phyloP scores from a whole-genome alignment of 192 early-diverging fungal species.

The Coemansia pectinata region DNA sequence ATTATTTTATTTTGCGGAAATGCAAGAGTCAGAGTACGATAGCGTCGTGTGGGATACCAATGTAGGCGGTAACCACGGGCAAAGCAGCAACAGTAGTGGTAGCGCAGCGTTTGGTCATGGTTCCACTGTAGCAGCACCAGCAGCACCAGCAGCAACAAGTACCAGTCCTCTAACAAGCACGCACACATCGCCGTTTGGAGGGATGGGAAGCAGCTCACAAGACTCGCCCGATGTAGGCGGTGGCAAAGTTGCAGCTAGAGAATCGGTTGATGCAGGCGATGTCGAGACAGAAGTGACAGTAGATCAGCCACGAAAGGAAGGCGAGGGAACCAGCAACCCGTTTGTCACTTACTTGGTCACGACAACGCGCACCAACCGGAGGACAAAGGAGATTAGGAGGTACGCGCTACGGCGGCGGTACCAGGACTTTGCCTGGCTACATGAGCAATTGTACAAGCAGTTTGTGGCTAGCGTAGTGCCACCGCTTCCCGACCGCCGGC shows the following conservation, averaged over 20 bases:
- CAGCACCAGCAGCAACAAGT: neutral
- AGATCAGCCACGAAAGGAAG: conserved; percentile 82
- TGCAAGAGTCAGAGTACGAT: conserved; percentile 54
- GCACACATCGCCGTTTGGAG: conserved; percentile 27
- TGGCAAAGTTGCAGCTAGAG: neutral
- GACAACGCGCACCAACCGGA: conserved; percentile 50
- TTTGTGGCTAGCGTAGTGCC: conserved; percentile 82
- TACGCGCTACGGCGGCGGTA: conserved; percentile 83
- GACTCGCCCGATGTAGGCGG: conserved; percentile 6
- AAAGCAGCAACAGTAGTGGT: neutral
- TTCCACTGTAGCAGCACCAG: neutral
- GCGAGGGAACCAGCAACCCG: conserved; percentile 78
- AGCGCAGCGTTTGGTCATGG: neutral
- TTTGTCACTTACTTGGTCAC: conserved; percentile 84
- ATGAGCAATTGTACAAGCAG: conserved; percentile 70
- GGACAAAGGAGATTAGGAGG: conserved; percentile 38
- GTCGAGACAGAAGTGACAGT: conserved; percentile 62
- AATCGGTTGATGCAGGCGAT: conserved; percentile 2
- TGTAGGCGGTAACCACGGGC: conserved; percentile 22
- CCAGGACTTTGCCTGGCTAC: conserved; percentile 93
- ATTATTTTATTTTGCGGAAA: neutral
- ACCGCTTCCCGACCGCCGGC: conserved; percentile 89
- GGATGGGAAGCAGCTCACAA: conserved; percentile 9
- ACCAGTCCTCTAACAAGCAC: conserved; percentile 22
- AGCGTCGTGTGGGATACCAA: conserved; percentile 56